Conservation (phyloP, 371 early-diverging fungal species). For the Mucor velutinosus region DNA sequence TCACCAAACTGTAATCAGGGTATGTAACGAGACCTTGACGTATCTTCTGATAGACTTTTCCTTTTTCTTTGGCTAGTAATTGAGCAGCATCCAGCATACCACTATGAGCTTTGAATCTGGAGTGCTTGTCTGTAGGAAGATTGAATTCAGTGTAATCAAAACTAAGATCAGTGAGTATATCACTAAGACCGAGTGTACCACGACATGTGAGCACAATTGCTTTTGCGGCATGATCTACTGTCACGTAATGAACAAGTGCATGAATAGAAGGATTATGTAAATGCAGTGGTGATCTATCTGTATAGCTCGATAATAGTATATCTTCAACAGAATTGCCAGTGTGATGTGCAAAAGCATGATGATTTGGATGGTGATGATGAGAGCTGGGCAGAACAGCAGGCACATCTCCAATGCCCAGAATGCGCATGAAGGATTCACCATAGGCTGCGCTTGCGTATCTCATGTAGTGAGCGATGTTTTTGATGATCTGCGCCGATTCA, state of each 20-base stretch:
- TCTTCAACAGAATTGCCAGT: slow-evolving; percentile 66
- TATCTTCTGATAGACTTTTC: slow-evolving; percentile 69
- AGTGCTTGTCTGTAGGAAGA: slow-evolving; percentile 35
- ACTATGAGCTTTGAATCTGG: slow-evolving; percentile 65
- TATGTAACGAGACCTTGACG: slow-evolving; percentile 64
- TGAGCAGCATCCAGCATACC: slow-evolving; percentile 82
- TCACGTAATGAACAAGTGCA: slow-evolving; percentile 83
- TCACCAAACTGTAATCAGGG: slow-evolving; percentile 75
- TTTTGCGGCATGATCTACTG: slow-evolving; percentile 76
- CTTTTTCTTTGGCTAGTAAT: slow-evolving; percentile 61
- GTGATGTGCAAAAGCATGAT: slow-evolving; percentile 77
- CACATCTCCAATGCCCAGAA: slow-evolving; percentile 74
- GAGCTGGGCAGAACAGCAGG: slow-evolving; percentile 49
- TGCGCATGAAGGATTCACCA: slow-evolving; percentile 83
- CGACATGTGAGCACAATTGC: slow-evolving; percentile 88
- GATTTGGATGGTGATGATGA: slow-evolving; percentile 59
- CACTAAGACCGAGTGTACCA: slow-evolving; percentile 89
- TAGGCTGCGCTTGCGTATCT: slow-evolving; percentile 82
- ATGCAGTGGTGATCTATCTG: slow-evolving; percentile 37
- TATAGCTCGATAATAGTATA: slow-evolving; percentile 72
- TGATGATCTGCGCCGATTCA: slow-evolving; percentile 57
- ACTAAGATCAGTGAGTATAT: slow-evolving; percentile 86
- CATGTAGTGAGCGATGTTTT: slow-evolving; percentile 78
- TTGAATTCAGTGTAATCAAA: slow-evolving; percentile 73
- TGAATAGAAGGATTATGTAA: slow-evolving; percentile 65